Percentiles rank a stretch among this genome's conserved stretches.
Evolutionary conservation across 1,284 basidiomycete species (phyloP).

Genomic region (Pseudozyma hubeiensis): DNA sequence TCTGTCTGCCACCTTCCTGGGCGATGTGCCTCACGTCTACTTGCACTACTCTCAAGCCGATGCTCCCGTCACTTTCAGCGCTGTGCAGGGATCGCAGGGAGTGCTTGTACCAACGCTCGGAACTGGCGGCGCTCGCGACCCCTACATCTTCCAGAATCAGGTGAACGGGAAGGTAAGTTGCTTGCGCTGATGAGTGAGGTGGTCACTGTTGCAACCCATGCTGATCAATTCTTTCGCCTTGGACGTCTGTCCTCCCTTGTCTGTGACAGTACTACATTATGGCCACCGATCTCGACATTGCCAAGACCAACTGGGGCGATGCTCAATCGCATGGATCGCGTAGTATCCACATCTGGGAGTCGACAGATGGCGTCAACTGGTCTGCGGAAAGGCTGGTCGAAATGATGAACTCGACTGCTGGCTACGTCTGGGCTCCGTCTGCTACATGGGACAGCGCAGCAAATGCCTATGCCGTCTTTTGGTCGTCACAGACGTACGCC

Average conservation of each 20-base stretch:
- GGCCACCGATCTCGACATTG: constrained; percentile 29
- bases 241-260: too few relatives aligned
- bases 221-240: too few relatives aligned
- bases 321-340: constrained; percentile 33
- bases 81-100: constrained; percentile 19
- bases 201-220: too few relatives aligned
- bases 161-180: constrained; percentile 22
- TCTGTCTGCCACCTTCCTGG: constrained; percentile 22
- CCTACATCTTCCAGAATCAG: constrained; percentile 27
- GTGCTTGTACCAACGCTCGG: constrained; percentile 21
- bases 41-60: constrained; percentile 23
- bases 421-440: constrained; percentile 33
- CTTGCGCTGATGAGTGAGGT: too few relatives aligned
- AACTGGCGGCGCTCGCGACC: constrained; percentile 21
- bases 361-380: constrained; percentile 28
- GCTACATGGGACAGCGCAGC: constrained; percentile 27
- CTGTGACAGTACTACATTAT: constrained; percentile 23
- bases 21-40: constrained; percentile 25
- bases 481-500: constrained; percentile 29
- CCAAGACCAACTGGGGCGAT: constrained; percentile 36
- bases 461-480: constrained; percentile 30
- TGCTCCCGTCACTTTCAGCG: constrained; percentile 26
- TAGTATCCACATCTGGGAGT: constrained; percentile 30
- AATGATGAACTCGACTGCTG: constrained; percentile 24
- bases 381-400: constrained; percentile 12